Evolutionary conservation across 1,284 basidiomycete genomes (phyloP).

Genomic region (Marasmius fiardii): DNA sequence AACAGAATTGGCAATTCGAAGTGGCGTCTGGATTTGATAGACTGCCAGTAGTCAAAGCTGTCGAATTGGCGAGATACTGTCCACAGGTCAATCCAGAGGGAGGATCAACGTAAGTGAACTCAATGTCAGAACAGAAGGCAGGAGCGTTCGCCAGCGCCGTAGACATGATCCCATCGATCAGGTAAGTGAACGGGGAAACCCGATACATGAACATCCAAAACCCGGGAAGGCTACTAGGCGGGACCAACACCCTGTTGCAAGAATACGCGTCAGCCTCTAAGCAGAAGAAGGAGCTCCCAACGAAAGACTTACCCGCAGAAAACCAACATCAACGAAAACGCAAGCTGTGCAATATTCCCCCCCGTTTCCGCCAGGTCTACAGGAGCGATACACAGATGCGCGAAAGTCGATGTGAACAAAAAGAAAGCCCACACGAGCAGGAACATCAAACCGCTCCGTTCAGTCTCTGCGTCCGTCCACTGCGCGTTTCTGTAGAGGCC

Average conservation of each 20-base stretch:
- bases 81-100: slow-evolving; percentile 62
- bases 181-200: slow-evolving; percentile 72
- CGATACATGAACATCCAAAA: slow-evolving; percentile 65
- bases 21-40: slow-evolving; percentile 57
- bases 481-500: slow-evolving; percentile 41
- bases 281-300: background rate
- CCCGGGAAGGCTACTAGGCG: slow-evolving; percentile 50
- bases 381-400: slow-evolving; percentile 36
- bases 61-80: slow-evolving; percentile 55
- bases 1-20: slow-evolving; percentile 53
- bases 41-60: slow-evolving; percentile 58
- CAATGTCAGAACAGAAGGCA: slow-evolving; percentile 32
- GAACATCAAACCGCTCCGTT: slow-evolving; percentile 55
- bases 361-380: slow-evolving; percentile 35
- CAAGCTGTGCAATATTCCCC: slow-evolving; percentile 15
- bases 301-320: slow-evolving; percentile 2
- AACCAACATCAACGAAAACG: background rate
- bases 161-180: slow-evolving; percentile 40
- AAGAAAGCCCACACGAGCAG: slow-evolving; percentile 51
- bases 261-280: slow-evolving; percentile 2
- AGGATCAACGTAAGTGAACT: slow-evolving; percentile 44
- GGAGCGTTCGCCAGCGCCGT: slow-evolving; percentile 21
- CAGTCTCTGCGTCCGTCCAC: slow-evolving; percentile 25
- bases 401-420: slow-evolving; percentile 50
- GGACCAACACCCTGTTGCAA: slow-evolving; percentile 45